phyloP scores from a whole-genome alignment of 495 filamentous ascomycete genomes.

The Aspergillus heteromorphus region DNA sequence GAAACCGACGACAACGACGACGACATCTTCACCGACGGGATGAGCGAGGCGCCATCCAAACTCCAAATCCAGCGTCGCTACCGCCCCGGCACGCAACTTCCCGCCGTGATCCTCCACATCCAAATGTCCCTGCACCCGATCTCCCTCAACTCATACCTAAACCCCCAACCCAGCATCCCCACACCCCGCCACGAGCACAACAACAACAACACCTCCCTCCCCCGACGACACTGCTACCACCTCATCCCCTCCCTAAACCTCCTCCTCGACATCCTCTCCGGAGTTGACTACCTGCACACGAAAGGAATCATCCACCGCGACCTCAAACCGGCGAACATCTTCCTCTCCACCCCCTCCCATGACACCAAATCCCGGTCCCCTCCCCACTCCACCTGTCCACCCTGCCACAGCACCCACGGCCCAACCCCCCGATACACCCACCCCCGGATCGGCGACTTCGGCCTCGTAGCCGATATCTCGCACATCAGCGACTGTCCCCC shows the following conservation, averaged over 20 bases:
- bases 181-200: not conserved
- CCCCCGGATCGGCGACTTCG: conserved; percentile 52
- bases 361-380: conserved; percentile 19
- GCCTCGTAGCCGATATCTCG: conserved; percentile 49
- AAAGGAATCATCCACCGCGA: conserved; percentile 61
- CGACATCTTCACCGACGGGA: conserved; percentile 49
- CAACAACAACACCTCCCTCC: not conserved
- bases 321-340: conserved; percentile 68
- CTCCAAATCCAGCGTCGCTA: conserved; percentile 27
- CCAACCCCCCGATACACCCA: conserved; percentile 33
- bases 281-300: conserved; percentile 58
- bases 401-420: conserved; percentile 25
- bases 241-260: conserved; percentile 38
- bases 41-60: conserved; percentile 37
- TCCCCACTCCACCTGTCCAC: conserved; percentile 20
- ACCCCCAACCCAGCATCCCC: conserved; percentile 20
- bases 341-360: conserved; percentile 40
- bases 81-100: conserved; percentile 24
- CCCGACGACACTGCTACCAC: conserved; percentile 46
- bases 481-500: conserved; percentile 26
- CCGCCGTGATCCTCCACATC: conserved; percentile 46
- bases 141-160: conserved; percentile 43
- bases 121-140: conserved; percentile 52
- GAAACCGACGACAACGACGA: conserved; percentile 37
- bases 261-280: conserved; percentile 39